Evolutionary conservation across 371 early-diverging fungal species (phyloP).

Genomic region (Dichotomocladium elegans): DNA sequence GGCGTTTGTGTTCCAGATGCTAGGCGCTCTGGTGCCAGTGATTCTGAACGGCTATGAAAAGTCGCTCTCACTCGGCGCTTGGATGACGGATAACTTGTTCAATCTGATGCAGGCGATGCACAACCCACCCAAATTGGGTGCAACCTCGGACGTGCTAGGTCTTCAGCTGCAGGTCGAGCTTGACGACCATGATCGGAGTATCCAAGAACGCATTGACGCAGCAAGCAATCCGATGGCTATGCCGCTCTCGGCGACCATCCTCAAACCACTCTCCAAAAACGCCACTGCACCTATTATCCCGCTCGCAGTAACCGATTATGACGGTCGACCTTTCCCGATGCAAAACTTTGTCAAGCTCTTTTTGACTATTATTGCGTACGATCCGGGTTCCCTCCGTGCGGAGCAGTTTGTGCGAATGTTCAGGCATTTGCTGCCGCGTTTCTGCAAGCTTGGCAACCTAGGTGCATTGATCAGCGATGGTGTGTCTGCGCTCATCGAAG

Average conservation of each 20-base stretch:
- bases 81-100: slow-evolving; percentile 47
- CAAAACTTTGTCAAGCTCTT: slow-evolving; percentile 59
- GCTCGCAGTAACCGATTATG: slow-evolving; percentile 22
- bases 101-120: slow-evolving; percentile 41
- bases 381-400: slow-evolving; percentile 59
- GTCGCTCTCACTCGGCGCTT: slow-evolving; percentile 30
- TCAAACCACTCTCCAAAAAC: slow-evolving; percentile 36
- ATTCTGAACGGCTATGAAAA: slow-evolving; percentile 42
- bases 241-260: slow-evolving; percentile 31
- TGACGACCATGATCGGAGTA: slow-evolving; percentile 43
- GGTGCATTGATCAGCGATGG: slow-evolving; percentile 47
- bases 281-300: slow-evolving; percentile 36
- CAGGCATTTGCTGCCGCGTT: slow-evolving; percentile 40
- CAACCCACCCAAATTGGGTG: slow-evolving; percentile 32
- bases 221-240: slow-evolving; percentile 38
- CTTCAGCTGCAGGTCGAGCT: slow-evolving; percentile 44
- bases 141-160: slow-evolving; percentile 41
- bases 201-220: slow-evolving; percentile 43
- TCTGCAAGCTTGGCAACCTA: slow-evolving; percentile 26
- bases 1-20: slow-evolving; percentile 65
- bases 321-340: slow-evolving; percentile 43
- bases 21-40: slow-evolving; percentile 56
- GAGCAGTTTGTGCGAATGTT: slow-evolving; percentile 64
- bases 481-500: slow-evolving; percentile 50
- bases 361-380: slow-evolving; percentile 64